phyloP scores from a whole-genome alignment of 2,329 filamentous ascomycete genomes.

The Cadophora luteo-olivacea region DNA sequence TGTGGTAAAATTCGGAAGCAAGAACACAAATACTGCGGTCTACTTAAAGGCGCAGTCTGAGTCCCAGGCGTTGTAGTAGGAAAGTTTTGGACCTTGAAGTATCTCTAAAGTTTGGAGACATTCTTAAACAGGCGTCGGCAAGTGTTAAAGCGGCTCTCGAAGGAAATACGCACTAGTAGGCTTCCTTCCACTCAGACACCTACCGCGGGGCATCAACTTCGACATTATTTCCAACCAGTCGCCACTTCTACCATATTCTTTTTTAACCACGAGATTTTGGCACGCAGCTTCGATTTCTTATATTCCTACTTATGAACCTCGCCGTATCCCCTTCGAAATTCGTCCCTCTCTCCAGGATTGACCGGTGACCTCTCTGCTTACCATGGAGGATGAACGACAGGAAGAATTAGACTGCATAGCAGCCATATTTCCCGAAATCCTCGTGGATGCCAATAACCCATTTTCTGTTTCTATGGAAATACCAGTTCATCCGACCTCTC shows the following conservation, averaged over 20 bases:
- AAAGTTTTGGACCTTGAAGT: not conserved
- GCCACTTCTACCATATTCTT: constrained; percentile 14
- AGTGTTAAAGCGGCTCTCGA: constrained; percentile 36
- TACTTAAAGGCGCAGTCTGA: constrained; percentile 14
- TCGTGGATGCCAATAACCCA: constrained; percentile 49
- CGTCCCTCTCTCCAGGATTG: constrained; percentile 36
- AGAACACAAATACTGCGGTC: not conserved
- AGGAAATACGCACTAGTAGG: constrained; percentile 14
- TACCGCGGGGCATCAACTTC: not conserved
- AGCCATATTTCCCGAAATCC: constrained; percentile 73
- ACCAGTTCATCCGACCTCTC: constrained; percentile 59
- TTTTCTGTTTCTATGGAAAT: constrained; percentile 60
- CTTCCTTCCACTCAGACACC: not conserved
- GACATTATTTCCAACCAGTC: constrained; percentile 9
- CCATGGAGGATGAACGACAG: constrained; percentile 67
- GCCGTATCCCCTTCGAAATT: constrained; percentile 25
- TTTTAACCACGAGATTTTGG: not conserved
- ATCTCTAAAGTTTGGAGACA: not conserved
- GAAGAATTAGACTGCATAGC: constrained; percentile 66
- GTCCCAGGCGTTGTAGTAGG: not conserved
- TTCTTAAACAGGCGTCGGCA: constrained; percentile 19
- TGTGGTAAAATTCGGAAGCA: not conserved
- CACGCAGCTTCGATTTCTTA: constrained; percentile 2
- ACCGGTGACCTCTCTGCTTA: constrained; percentile 43
- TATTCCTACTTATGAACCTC: constrained; percentile 34